Base-by-base conservation (phyloP, 2,329 filamentous ascomycete species). In the Metarhizium guizhouense region DNA sequence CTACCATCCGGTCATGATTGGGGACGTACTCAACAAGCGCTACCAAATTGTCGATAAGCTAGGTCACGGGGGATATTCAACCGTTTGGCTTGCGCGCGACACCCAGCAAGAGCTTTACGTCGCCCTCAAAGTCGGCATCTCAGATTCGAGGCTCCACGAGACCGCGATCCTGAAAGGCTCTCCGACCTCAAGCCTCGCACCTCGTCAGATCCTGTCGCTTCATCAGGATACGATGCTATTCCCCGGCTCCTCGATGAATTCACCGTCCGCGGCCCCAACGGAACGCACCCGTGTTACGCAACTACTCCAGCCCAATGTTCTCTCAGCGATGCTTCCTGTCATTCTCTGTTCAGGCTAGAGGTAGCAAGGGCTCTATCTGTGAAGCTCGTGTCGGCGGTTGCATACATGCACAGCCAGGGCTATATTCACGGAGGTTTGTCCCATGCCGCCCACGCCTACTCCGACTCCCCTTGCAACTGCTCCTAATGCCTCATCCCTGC, bases 1-100 rank as follows among this genome's bases (percentile, higher is more conserved):
- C 29, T 51, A 51, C n/a, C 48, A 51, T 38, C 48, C 48, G 2
- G 48, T 51, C 3, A 34, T 34, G 48, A 34, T 51, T 38, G 48
- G 48, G n/a, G 48, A 51, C 13, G 25, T 51, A 34, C 34, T 51
- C 7, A 20, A 47, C 43, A 25, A 47, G n/a, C 66, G 68, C 13
- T 75, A 74, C 57, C 62, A 64, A 40, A 57, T 74, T 20, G 58
- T 70, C 38, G 66, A 70, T 34, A 75, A 74, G 58, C 57, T 74
- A 52, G 71, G 71, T 47, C 71, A 63, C 58, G 70, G 72, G 25
- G 65, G 66, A 1, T 71, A 64, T 59, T 71, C 69, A 3, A 75
- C 72, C 1, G 67, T 74, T 51, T 75, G 71, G 72, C 68, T 76
- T 29, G 72, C 68, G 18, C 62, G 62, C 42, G 71, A 75, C 60